Conservation (phyloP, 176 grass and related monocot species). For the Echinochloa phyllopogon region DNA sequence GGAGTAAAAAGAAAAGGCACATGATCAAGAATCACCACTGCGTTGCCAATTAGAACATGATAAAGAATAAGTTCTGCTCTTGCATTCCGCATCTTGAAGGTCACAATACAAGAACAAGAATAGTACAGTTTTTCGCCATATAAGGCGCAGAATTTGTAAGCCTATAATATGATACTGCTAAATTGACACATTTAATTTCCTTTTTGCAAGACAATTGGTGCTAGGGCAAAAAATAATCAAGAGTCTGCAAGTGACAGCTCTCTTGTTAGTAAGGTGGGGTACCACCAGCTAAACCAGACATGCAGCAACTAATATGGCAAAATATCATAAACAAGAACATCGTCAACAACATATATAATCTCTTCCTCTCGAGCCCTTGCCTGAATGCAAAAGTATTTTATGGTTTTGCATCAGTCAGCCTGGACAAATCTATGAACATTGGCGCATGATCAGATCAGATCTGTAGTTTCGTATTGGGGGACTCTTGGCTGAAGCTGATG, state of each 20-base stretch:
- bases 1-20: too few species aligned
- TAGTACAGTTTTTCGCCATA: conserved; percentile 15
- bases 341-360: conserved; percentile 48
- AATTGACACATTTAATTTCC: conserved; percentile 49
- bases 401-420: conserved; percentile 44
- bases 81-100: conserved; percentile 27
- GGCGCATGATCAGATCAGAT: conserved; percentile 43
- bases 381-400: conserved; percentile 47
- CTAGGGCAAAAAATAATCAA: conserved; percentile 61
- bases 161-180: conserved; percentile 57
- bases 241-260: conserved; percentile 64
- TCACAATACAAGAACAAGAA: conserved; percentile 51
- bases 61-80: conserved; percentile 21
- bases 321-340: conserved; percentile 49
- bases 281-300: conserved; percentile 55
- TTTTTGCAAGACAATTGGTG: conserved; percentile 55
- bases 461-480: conserved; percentile 63
- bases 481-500: conserved; percentile 59
- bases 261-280: conserved; percentile 66
- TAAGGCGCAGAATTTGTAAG: conserved; percentile 40
- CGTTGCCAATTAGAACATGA: neutral
- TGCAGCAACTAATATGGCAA: conserved; percentile 46
- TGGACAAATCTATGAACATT: conserved; percentile 54
- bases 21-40: too few species aligned
- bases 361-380: conserved; percentile 20